phyloP scores from a whole-genome alignment of 2,329 filamentous ascomycete genomes.

The Phialemoniopsis sp. region DNA sequence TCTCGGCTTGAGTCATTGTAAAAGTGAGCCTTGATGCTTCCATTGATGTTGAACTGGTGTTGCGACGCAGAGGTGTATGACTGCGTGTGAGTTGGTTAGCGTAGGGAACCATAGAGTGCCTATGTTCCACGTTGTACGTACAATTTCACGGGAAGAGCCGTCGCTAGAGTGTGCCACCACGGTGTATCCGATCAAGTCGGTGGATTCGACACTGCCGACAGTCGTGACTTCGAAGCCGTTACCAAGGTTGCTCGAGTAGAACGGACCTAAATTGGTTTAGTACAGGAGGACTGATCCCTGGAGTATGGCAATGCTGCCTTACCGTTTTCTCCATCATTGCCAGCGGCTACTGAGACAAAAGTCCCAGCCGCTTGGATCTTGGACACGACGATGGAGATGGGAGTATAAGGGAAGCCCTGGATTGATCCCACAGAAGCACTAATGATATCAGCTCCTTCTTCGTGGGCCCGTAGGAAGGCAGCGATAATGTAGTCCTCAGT shows the following conservation, averaged over 20 bases:
- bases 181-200: slow-evolving; percentile 1
- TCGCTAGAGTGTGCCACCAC: slow-evolving; percentile 3
- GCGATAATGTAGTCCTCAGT: too few species aligned
- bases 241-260: too few species aligned
- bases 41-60: slow-evolving; percentile 3
- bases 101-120: too few species aligned
- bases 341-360: too few species aligned
- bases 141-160: slow-evolving; percentile 2
- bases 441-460: slow-evolving; percentile 15
- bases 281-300: slow-evolving; percentile 34
- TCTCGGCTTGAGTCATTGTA: too few species aligned
- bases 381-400: slow-evolving; percentile 30
- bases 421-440: too few species aligned
- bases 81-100: too few species aligned
- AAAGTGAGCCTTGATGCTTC: background rate
- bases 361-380: slow-evolving; percentile 27
- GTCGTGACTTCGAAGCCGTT: too few species aligned
- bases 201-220: slow-evolving; percentile 1
- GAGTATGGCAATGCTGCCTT: too few species aligned
- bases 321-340: too few species aligned
- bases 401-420: slow-evolving; percentile 30
- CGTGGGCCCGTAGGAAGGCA: slow-evolving; percentile 13
- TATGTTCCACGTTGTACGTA: too few species aligned
- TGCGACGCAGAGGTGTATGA: too few species aligned
- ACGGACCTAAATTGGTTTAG: slow-evolving; percentile 22